A percentile compares a stretch with the other conserved stretches of the same genome.
Evolutionary conservation across 345 rosid species (phyloP).

Genomic region (Pistacia atlantica): DNA sequence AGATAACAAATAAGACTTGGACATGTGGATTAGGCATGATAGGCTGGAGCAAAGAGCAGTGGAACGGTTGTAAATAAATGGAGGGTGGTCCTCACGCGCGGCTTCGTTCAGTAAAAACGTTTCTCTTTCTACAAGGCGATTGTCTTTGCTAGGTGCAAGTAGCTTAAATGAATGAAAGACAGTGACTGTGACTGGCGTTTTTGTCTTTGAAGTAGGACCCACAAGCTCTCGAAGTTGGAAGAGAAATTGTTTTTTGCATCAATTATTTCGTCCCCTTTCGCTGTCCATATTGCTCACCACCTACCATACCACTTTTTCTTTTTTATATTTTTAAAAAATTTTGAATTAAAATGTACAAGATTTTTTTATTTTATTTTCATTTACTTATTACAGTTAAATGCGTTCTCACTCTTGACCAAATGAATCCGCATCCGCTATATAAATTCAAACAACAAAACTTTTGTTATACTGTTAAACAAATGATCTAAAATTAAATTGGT

Average conservation of each 20-base stretch:
- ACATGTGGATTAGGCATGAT: conserved; percentile 23
- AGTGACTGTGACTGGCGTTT: background rate
- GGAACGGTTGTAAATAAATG: too few relatives aligned
- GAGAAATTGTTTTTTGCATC: background rate
- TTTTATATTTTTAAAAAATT: too few relatives aligned
- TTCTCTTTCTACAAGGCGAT: background rate
- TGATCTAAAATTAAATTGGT: too few relatives aligned
- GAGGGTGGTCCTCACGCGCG: background rate
- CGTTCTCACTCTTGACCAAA: too few relatives aligned
- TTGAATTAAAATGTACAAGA: too few relatives aligned
- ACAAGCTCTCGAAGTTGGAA: background rate
- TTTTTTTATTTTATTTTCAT: too few relatives aligned
- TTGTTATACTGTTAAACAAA: too few relatives aligned
- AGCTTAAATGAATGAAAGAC: background rate
- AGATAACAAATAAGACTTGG: background rate
- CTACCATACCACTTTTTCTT: background rate
- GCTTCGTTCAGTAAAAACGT: background rate
- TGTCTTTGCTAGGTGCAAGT: conserved; percentile 1
- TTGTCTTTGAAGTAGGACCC: conserved; percentile 15
- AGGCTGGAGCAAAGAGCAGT: background rate
- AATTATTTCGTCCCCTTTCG: conserved; percentile 4
- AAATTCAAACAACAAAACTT: too few relatives aligned
- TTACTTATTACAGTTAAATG: too few relatives aligned
- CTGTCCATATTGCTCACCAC: background rate
- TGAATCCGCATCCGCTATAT: too few relatives aligned